Percentiles rank a stretch among this genome's conserved stretches.
phyloP scores from a whole-genome alignment of 1,284 basidiomycete genomes.

The Cutaneotrichosporon sp. region DNA sequence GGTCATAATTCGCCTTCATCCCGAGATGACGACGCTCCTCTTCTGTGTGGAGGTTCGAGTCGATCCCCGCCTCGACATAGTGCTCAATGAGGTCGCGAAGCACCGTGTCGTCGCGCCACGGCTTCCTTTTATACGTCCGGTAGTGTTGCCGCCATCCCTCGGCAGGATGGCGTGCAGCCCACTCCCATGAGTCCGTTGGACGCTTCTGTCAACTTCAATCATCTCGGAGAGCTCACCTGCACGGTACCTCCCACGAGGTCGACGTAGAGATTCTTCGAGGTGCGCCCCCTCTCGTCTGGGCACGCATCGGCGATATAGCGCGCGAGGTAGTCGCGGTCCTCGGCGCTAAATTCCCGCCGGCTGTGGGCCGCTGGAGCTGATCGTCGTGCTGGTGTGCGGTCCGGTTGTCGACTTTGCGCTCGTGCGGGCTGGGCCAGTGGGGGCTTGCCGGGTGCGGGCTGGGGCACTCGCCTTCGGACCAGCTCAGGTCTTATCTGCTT shows the following conservation, averaged over 20 bases:
- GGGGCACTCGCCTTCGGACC: not conserved
- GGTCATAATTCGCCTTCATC: not conserved
- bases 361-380: not conserved
- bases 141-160: slow-evolving; percentile 14
- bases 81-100: slow-evolving; percentile 10
- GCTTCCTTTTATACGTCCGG: not conserved
- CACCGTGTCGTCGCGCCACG: slow-evolving; percentile 5
- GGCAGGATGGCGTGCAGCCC: not conserved
- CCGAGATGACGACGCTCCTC: not conserved
- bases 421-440: not conserved
- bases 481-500: not conserved
- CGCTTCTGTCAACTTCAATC: not conserved
- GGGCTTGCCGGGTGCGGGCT: not conserved
- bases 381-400: not conserved
- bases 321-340: slow-evolving; percentile 27
- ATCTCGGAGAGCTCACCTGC: not conserved
- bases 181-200: not conserved
- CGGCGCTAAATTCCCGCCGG: slow-evolving; percentile 16
- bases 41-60: not conserved
- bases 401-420: not conserved
- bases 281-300: slow-evolving; percentile 13
- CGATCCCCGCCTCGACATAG: not conserved
- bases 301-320: slow-evolving; percentile 22
- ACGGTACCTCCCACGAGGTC: slow-evolving; percentile 1
- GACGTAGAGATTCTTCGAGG: slow-evolving; percentile 5